These are phyloP conservation scores for Clitoria ternatea DNA, from an alignment of 306 rosid species.

Conservation along the genomic window DNA sequence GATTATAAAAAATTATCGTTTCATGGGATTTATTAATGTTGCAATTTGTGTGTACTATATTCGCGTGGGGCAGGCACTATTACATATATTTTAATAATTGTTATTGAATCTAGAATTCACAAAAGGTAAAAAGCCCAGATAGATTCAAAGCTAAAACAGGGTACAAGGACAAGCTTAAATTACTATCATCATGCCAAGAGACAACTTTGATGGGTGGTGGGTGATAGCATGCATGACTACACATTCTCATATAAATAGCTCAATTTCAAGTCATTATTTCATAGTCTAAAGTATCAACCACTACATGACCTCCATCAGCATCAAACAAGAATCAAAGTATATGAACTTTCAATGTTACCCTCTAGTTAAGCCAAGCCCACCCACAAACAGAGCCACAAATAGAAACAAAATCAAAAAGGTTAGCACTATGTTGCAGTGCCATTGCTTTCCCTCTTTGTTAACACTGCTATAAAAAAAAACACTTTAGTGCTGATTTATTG, in stretches of 20 bases:
- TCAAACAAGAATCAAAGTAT: constrained; percentile 2
- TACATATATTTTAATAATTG: constrained; percentile 26
- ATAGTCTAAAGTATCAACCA: not conserved
- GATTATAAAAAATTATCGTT: constrained; percentile 1
- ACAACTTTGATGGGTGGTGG: constrained; percentile 32
- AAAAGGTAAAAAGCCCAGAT: constrained; percentile 26
- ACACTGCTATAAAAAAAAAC: constrained; percentile 21
- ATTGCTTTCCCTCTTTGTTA: constrained; percentile 18
- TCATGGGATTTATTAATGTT: constrained; percentile 10
- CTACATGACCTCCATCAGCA: not conserved
- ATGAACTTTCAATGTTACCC: not conserved
- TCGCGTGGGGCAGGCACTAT: constrained; percentile 17
- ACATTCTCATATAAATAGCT: constrained; percentile 6
- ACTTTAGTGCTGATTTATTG: constrained; percentile 28
- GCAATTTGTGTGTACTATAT: not conserved
- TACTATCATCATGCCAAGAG: constrained; percentile 47
- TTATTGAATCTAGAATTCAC: constrained; percentile 30
- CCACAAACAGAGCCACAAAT: constrained; percentile 16
- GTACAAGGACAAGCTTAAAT: constrained; percentile 33
- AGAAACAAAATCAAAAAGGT: constrained; percentile 28
- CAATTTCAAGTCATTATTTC: not conserved
- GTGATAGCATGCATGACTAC: constrained; percentile 34
- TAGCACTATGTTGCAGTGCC: constrained; percentile 18
- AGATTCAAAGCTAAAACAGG: constrained; percentile 29
- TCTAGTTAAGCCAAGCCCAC: constrained; percentile 6